Evolutionary conservation across 225 moss, liverwort and hornwort genomes (phyloP), one percentile per base, ranked within the genome.

Genomic region (Bryum argenteum): DNA sequence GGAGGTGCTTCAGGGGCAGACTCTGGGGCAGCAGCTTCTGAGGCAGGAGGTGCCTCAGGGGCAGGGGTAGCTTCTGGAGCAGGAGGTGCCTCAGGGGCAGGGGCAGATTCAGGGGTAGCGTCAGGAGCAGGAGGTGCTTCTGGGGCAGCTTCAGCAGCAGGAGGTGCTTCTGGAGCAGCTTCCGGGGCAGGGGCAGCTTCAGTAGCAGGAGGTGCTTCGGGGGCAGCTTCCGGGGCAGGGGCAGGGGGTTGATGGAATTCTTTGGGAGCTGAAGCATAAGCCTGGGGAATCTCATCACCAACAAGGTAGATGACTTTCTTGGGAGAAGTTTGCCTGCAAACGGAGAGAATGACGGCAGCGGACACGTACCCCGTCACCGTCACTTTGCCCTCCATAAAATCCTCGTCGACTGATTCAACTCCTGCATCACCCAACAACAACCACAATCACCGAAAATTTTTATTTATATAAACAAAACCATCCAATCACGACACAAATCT

Each of bases 231-330:
- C 8, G 58, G 63, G 0, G 57, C 59, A 2, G 77, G 26, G 0
- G 37, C 71, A 37, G 80, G n/a, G n/a, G n/a, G 22, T 12, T n/a
- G 66, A 18, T 75, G 80, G 19, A 59, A 54, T 68, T 75, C 83
- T 11, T 7, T 67, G 22, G 83, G 74, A 56, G 11, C 28, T 8
- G 71, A 82, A 53, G 61, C 41, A 55, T 23, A 63, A 40, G 63
- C 54, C 64, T 79, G 61, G 20, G 79, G 75, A 19, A 63, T 67
- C 61, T 79, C 43, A 23, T 75, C 80, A 33, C 80, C 86, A 39
- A 80, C 10, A 45, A 87, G 53, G 58, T 78, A 71, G 74, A 87
- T 87, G 64, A 77, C 6, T 61, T 87, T 87, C 60, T 43, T 84
- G 19, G 87, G 84, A 6, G 84, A 84, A 7, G 71, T 84, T 81